These are phyloP conservation scores for Laetiporus sulphureus DNA, from an alignment of 1,284 basidiomycete species.

Conservation along the genomic window DNA sequence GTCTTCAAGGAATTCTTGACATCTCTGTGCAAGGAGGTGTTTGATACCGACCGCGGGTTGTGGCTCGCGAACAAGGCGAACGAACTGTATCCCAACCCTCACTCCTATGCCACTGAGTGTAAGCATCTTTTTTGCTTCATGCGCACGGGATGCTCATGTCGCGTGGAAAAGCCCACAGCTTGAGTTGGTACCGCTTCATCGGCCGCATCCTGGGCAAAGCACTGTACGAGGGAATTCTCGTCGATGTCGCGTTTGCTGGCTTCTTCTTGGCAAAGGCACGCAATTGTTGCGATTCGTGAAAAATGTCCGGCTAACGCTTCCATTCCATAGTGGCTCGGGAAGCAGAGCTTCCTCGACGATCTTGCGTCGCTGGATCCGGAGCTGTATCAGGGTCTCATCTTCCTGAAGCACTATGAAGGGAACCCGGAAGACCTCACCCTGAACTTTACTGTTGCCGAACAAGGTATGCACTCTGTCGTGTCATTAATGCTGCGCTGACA, in stretches of 20 bases:
- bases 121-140: constrained; percentile 19
- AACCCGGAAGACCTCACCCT: constrained; percentile 89
- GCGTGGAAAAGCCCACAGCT: constrained; percentile 77
- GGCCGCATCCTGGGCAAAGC: constrained; percentile 94
- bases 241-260: constrained; percentile 91
- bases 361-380: constrained; percentile 89
- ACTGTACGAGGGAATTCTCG: constrained; percentile 92
- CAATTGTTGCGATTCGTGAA: no score
- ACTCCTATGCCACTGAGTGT: constrained; percentile 83
- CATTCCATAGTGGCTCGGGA: constrained; percentile 83
- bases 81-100: constrained; percentile 93
- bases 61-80: constrained; percentile 90
- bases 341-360: constrained; percentile 87
- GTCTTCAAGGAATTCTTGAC: constrained; percentile 99
- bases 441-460: constrained; percentile 85
- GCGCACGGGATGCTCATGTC: no score
- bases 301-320: no score
- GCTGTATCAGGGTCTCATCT: constrained; percentile 87
- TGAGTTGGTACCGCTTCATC: constrained; percentile 93
- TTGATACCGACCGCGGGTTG: constrained; percentile 92
- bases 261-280: constrained; percentile 90
- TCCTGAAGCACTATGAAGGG: constrained; percentile 88
- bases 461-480: constrained; percentile 50
- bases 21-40: constrained; percentile 85
- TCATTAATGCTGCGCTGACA: background rate